A percentile compares a stretch with the other conserved stretches of the same genome.
Evolutionary conservation across 345 rosid species (phyloP).

Genomic region (Citropsis articulata): DNA sequence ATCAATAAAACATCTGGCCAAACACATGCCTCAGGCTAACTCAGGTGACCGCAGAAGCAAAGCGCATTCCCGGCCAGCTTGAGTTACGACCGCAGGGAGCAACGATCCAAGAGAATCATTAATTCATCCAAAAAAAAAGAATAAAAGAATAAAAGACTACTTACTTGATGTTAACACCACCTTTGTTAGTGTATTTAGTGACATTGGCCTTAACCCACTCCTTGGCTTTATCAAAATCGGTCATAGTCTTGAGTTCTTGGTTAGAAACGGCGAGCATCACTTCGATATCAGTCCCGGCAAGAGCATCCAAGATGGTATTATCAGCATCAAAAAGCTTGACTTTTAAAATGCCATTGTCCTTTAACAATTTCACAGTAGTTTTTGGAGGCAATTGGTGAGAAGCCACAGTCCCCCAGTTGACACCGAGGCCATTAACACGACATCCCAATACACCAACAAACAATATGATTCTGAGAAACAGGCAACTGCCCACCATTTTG

Average conservation of each 20-base stretch:
- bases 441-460: conserved; percentile 25
- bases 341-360: conserved; percentile 74
- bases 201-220: conserved; percentile 70
- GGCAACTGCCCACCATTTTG: conserved; percentile 18
- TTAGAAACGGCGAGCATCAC: conserved; percentile 95
- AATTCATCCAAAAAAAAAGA: neutral
- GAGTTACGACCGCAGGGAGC: no score
- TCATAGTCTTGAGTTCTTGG: conserved; percentile 67
- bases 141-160: neutral
- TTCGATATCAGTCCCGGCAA: conserved; percentile 67
- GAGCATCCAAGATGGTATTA: conserved; percentile 57
- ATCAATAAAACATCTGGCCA: neutral
- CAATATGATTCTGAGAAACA: conserved; percentile 25
- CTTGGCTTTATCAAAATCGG: conserved; percentile 48
- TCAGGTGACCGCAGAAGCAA: no score
- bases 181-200: conserved; percentile 58
- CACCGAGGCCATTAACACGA: conserved; percentile 59
- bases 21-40: neutral
- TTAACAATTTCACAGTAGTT: conserved; percentile 66
- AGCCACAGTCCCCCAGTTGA: conserved; percentile 91
- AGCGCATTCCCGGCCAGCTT: no score
- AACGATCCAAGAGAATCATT: no score
- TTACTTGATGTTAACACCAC: conserved; percentile 72
- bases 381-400: conserved; percentile 58
- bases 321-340: conserved; percentile 90